phyloP scores from a whole-genome alignment of 129 eudicot species.

The Centaurea solstitialis region DNA sequence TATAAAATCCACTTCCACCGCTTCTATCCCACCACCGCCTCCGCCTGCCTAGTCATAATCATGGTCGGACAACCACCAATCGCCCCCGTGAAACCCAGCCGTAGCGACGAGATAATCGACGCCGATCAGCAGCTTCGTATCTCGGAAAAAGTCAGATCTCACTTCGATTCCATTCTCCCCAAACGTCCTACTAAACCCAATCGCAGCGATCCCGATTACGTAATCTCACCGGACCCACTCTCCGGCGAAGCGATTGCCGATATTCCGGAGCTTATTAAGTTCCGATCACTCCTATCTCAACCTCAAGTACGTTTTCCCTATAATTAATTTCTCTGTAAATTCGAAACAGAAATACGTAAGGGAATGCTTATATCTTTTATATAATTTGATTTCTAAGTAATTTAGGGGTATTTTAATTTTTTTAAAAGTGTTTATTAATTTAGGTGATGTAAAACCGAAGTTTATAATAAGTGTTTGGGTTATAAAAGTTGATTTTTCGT shows the following conservation, averaged over 20 bases:
- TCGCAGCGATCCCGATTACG: conserved; percentile 64
- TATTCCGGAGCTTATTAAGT: conserved; percentile 57
- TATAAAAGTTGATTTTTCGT: too few relatives aligned
- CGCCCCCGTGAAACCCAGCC: conserved; percentile 52
- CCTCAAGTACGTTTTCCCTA: conserved; percentile 37
- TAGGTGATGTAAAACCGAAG: too few relatives aligned
- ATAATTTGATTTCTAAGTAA: neutral
- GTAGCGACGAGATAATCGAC: conserved; percentile 67
- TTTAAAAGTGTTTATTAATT: too few relatives aligned
- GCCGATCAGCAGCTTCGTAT: conserved; percentile 46
- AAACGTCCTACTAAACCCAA: conserved; percentile 62
- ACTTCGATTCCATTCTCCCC: conserved; percentile 57
- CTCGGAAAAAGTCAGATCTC: conserved; percentile 46
- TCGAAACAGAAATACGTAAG: too few relatives aligned
- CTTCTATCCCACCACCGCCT: neutral
- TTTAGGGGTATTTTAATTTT: too few relatives aligned
- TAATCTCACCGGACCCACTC: conserved; percentile 11
- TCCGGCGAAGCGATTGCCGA: conserved; percentile 4
- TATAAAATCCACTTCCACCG: conserved; percentile 9
- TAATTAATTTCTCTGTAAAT: too few relatives aligned
- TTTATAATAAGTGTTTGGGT: too few relatives aligned
- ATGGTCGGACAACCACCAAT: conserved; percentile 18
- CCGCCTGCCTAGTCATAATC: neutral
- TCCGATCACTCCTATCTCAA: conserved; percentile 45
- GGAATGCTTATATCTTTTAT: too few relatives aligned